Conservation (phyloP, 2,329 filamentous ascomycete genomes). For the Fusarium cyanostomum region DNA sequence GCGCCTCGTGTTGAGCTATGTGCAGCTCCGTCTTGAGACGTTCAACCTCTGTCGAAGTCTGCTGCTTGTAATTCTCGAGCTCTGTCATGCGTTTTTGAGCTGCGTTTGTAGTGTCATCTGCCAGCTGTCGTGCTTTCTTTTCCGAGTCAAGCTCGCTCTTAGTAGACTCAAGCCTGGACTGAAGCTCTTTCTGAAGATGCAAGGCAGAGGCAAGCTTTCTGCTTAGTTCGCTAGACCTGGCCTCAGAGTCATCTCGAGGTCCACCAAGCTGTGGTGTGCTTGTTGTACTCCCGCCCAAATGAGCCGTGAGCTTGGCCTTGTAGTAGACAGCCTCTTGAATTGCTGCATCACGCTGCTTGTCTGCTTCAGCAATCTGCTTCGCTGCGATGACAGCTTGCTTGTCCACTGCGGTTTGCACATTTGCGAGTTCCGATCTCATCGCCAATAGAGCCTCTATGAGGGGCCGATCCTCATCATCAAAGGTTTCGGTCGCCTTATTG, state of each 20-base stretch:
- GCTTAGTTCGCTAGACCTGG: constrained; percentile 73
- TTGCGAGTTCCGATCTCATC: constrained; percentile 89
- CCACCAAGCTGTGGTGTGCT: constrained; percentile 68
- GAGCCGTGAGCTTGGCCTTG: constrained; percentile 89
- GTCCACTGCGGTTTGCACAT: constrained; percentile 90
- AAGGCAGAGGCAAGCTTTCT: constrained; percentile 85
- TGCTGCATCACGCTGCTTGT: constrained; percentile 94
- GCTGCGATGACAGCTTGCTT: constrained; percentile 86
- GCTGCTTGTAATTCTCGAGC: constrained; percentile 84
- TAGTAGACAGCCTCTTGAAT: constrained; percentile 95
- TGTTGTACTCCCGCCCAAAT: constrained; percentile 70
- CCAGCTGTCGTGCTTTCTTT: constrained; percentile 79
- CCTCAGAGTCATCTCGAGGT: constrained; percentile 67
- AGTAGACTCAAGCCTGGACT: constrained; percentile 75
- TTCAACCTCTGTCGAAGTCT: constrained; percentile 85
- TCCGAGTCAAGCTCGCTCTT: constrained; percentile 81
- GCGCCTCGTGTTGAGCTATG: constrained; percentile 76
- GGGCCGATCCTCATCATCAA: constrained; percentile 91
- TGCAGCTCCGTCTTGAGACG: constrained; percentile 87
- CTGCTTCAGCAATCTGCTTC: constrained; percentile 90
- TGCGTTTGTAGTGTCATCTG: constrained; percentile 86
- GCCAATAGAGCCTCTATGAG: constrained; percentile 90
- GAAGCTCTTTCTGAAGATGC: constrained; percentile 81
- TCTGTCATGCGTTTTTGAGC: constrained; percentile 85
- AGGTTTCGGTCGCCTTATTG: constrained; percentile 77